Evolutionary conservation across 2,329 filamentous ascomycete species (phyloP), one percentile per base, ranked within the genome.

Genomic region (Xylaria multiplex): DNA sequence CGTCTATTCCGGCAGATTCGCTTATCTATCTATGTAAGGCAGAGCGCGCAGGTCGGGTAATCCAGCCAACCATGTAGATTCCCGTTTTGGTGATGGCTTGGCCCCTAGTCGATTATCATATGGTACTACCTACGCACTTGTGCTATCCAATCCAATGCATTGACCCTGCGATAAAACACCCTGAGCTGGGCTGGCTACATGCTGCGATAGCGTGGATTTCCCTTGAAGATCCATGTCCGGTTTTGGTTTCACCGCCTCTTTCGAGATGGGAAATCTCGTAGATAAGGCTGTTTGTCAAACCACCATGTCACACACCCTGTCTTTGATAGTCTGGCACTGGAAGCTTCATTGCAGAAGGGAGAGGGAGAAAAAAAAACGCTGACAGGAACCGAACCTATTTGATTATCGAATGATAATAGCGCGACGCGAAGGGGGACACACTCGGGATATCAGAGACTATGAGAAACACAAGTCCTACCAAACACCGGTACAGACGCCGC

Each of bases 181-280:
- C 40, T 43, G 52, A 57, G 52, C 48, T 43, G 46, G n/a, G 14
- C 27, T 37, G 48, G 46, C 35, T 50, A 35, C 43, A 16, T 42
- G 32, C 48, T 8, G 37, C 58, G 50, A 45, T 50, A 54, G 32
- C 42, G 49, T 30, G 48, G 16, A 14, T 49, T 49, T 19, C 3
- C 53, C n/a, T n/a, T 43, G 32, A 57, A 30, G 49, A 62, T 46
- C 61, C 61, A 57, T 67, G 60, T 57, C 11, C n/a, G 14, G 14
- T n/a, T 59, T 59, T 19, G n/a, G 53, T 53, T 67, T 67, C 65
- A 67, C 65, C 65, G 65, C 65, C 59, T 62, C 48, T 67, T 67
- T 45, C 24, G 8, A 24, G n/a, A 48, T 13, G 42, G 7, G 5
- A 6, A 16, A n/a, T 27, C n/a, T 40, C 32, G 56, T 35, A 45